Evolutionary conservation across 768 basidiomycete species (phyloP), one percentile per base, ranked within the genome.

Genomic region (Boletellus ananas): DNA sequence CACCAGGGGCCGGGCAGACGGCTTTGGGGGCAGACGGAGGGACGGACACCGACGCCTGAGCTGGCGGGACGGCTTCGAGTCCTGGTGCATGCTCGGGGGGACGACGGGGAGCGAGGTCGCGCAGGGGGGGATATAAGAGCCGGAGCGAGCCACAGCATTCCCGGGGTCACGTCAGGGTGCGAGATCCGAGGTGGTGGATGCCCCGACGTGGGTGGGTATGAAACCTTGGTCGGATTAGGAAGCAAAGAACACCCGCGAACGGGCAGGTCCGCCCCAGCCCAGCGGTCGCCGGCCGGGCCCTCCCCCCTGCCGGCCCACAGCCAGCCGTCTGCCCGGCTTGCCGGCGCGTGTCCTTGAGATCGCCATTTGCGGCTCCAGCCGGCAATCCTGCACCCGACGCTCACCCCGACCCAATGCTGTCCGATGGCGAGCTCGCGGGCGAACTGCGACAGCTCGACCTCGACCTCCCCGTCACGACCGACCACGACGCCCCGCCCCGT

Each of bases 371-470:
- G 8, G 29, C 7, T 5, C 7, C 29, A 29, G 18, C 44, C 21
- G 29, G 34, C 13, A 37, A 34, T 27, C 16, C 4, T 37, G n/a
- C 34, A 4, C 38, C 14, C 16, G 16, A 12, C 25, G 20, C 14
- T 21, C 37, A 34, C 33, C 34, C 20, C 9, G 34, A 54, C 47
- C 55, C 55, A 51, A 70, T 59, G 60, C 23, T 54, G 41, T 62
- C 70, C 46, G 72, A 76, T 58, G 56, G 68, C 49, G 65, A 72
- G 25, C 66, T 69, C 34, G 70, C 76, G 9, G 65, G 75, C 45
- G 72, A 70, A 55, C 70, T 84, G 45, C 72, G 73, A 43, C 70
- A 73, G 48, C 76, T 83, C 21, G 71, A 79, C 59, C 52, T 66
- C 14, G 63, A 68, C 37, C 47, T 60, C 25, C n/a, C n/a, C 23